Evolutionary conservation across 2,329 filamentous ascomycete genomes (phyloP).

Genomic region (Trichoderma atroviride): DNA sequence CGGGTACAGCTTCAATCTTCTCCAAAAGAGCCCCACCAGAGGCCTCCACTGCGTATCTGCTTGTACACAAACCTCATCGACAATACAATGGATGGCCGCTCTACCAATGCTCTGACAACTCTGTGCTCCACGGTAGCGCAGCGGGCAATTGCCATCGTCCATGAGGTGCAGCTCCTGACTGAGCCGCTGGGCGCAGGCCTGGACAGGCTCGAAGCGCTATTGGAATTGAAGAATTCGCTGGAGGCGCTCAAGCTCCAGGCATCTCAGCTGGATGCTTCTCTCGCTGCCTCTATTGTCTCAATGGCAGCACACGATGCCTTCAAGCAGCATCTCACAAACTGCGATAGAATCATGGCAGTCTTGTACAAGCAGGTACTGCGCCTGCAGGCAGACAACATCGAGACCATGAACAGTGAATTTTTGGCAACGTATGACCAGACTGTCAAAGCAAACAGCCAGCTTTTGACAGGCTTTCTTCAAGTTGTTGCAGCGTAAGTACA

Average conservation of each 20-base stretch:
- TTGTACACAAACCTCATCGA: not conserved
- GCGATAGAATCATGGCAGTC: slow-evolving; percentile 36
- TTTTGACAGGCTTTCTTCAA: slow-evolving; percentile 33
- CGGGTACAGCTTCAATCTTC: not conserved
- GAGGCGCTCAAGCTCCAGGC: slow-evolving; percentile 34
- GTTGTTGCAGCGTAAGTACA: slow-evolving; percentile 32
- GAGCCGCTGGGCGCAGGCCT: slow-evolving; percentile 27
- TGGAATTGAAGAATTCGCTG: slow-evolving; percentile 33
- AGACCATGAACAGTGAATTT: slow-evolving; percentile 34
- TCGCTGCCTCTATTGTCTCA: slow-evolving; percentile 36
- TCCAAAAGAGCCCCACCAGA: not conserved
- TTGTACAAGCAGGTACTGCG: slow-evolving; percentile 42
- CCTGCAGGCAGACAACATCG: slow-evolving; percentile 34
- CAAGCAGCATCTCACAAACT: slow-evolving; percentile 35
- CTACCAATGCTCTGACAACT: slow-evolving; percentile 39
- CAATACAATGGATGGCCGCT: slow-evolving; percentile 40
- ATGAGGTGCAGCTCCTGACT: slow-evolving; percentile 38
- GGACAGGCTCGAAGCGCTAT: slow-evolving; percentile 30
- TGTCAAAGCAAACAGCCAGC: not conserved
- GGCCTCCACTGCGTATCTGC: not conserved
- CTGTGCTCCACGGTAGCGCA: slow-evolving; percentile 38
- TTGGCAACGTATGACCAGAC: slow-evolving; percentile 34
- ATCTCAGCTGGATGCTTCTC: slow-evolving; percentile 34
- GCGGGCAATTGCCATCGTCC: slow-evolving; percentile 35
- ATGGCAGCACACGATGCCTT: slow-evolving; percentile 36